Conservation (phyloP, 108 stramenopile species). For the Pseudonitzschia multiseries region DNA sequence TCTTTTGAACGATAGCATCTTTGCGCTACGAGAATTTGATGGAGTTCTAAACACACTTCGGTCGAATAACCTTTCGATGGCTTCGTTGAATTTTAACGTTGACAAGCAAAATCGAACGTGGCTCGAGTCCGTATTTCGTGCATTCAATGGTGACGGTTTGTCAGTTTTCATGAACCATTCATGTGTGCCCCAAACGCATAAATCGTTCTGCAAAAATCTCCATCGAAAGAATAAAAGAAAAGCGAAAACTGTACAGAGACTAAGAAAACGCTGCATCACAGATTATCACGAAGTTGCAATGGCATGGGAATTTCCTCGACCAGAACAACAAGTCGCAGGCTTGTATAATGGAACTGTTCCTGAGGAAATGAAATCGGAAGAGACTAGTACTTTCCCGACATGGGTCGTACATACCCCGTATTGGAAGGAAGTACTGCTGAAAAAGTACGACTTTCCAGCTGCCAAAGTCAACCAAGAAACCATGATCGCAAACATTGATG, state of each 20-base stretch:
- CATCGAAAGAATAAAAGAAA: not conserved
- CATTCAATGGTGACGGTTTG: slow-evolving; percentile 13
- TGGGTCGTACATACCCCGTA: slow-evolving; percentile 6
- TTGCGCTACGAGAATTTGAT: slow-evolving; percentile 17
- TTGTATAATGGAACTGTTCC: slow-evolving; percentile 4
- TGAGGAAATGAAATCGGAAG: not conserved
- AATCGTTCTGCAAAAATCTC: not conserved
- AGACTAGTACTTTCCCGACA: not conserved
- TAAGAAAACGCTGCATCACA: slow-evolving; percentile 10
- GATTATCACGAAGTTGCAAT: slow-evolving; percentile 15
- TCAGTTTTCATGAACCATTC: slow-evolving; percentile 16
- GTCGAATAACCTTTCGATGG: not conserved
- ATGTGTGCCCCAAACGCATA: slow-evolving; percentile 10
- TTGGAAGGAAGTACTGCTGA: slow-evolving; percentile 9
- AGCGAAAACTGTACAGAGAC: not conserved
- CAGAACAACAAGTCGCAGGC: not conserved
- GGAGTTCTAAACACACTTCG: slow-evolving; percentile 17
- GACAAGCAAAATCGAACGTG: slow-evolving; percentile 11
- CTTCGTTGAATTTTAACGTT: not conserved
- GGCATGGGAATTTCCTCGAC: not conserved
- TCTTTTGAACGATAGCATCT: slow-evolving; percentile 22
- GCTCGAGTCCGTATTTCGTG: slow-evolving; percentile 23
- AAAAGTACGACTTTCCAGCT: slow-evolving; percentile 3
- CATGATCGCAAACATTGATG: slow-evolving; percentile 62
- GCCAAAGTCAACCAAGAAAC: slow-evolving; percentile 40